These are phyloP conservation scores for Huntiella savannae DNA, from an alignment of 2,329 filamentous ascomycete genomes.

Conservation along the genomic window DNA sequence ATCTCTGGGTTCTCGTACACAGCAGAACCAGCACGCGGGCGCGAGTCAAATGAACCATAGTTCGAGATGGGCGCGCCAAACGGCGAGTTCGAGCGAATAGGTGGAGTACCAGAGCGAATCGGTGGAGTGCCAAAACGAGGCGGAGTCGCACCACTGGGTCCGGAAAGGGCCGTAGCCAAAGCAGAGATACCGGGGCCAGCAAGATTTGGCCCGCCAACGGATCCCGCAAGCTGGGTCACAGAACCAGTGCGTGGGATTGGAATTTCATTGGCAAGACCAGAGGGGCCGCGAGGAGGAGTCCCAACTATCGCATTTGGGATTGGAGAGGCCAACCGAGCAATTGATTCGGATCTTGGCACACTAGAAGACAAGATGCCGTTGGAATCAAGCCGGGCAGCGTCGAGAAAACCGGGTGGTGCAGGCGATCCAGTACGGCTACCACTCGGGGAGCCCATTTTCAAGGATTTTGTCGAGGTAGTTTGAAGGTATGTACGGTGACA, in stretches of 20 bases:
- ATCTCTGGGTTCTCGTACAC: conserved; percentile 74
- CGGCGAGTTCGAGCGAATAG: conserved; percentile 21
- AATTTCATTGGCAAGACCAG: conserved; percentile 6
- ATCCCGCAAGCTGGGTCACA: conserved; percentile 21
- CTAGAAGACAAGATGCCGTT: conserved; percentile 7
- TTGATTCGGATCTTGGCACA: conserved; percentile 18
- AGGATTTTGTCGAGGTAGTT: neutral
- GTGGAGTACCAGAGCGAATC: conserved; percentile 38
- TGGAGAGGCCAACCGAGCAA: conserved; percentile 34
- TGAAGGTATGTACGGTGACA: neutral
- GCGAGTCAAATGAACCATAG: conserved; percentile 71
- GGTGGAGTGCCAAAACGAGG: conserved; percentile 51
- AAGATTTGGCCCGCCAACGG: conserved; percentile 42
- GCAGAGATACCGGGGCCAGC: conserved; percentile 72
- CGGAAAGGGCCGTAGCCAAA: conserved; percentile 69
- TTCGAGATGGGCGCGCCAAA: conserved; percentile 25
- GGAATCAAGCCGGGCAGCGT: conserved; percentile 2
- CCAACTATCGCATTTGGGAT: conserved; percentile 28
- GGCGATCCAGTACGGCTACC: conserved; percentile 5
- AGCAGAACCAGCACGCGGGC: conserved; percentile 35
- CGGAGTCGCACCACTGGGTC: conserved; percentile 50
- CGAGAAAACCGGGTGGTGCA: neutral
- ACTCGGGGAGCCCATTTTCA: conserved; percentile 7
- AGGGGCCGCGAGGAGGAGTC: conserved; percentile 29
- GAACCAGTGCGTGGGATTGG: conserved; percentile 20